Base-by-base conservation (phyloP, 169 alveolate genomes). In the Sarcocystis neurona region DNA sequence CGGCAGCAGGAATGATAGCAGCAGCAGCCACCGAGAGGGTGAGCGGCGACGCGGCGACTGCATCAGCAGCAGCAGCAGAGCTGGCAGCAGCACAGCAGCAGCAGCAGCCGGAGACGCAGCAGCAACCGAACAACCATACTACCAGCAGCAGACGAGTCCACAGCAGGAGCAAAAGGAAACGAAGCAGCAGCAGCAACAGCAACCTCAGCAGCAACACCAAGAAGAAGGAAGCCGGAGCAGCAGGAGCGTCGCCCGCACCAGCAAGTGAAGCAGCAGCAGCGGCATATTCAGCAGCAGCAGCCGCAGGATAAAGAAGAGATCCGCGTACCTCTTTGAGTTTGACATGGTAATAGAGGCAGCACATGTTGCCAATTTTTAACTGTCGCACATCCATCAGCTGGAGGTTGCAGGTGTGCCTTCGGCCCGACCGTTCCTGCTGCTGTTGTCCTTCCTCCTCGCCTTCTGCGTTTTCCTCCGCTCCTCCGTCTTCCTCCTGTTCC, bases 281-380 rank as follows among this genome's bases (percentile, higher is more conserved):
- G 79, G 4, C 43, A 68, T 30, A 1, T 46, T 27, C 27, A 27
- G 30, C 43, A 2, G 44, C 48, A 30, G 60, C 60, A 48, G 15
- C 60, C 15, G 27, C 15, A 15, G 60, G 27, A 15, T 48, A 48
- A 6, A 48, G 27, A 37, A 23, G 23, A 12, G 66, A 53, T 12
- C 66, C 23, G 66, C 12, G 3, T 18, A 39, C 82, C 82, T 72
- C 58, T 30, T 72, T 72, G 30, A 72, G 82, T 39, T 72, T 72
- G 82, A 72, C 82, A 72, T 72, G 82, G 82, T 72, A 72, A 56
- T 72, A 72, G 56, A 72, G 82, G 32, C 82, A 72, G 53, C 82
- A 72, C 82, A 72, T 72, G 58, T 48, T 72, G 37, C 82, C 82
- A 18, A 72, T 53, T 20, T 72, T 72, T 48, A 72, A 39, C 46